Evolutionary conservation across 2,329 filamentous ascomycete genomes (phyloP).

Genomic region (Botrytis fragariae): DNA sequence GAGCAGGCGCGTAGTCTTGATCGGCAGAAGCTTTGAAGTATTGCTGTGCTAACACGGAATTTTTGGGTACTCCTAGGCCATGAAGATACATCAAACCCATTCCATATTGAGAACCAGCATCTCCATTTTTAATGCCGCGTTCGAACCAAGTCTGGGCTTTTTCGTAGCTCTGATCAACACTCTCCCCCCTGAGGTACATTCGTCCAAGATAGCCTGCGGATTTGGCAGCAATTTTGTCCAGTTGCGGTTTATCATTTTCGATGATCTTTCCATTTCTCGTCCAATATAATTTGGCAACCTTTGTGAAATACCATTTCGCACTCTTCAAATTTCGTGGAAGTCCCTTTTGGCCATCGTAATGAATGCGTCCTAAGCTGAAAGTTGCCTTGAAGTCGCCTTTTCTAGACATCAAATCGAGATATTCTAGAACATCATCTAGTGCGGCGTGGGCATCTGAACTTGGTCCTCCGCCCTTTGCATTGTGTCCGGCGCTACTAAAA

Average conservation of each 20-base stretch:
- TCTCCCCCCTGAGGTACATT: slow-evolving; percentile 71
- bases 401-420: slow-evolving; percentile 69
- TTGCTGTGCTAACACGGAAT: slow-evolving; percentile 59
- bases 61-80: slow-evolving; percentile 61
- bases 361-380: slow-evolving; percentile 64
- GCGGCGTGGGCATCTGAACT: slow-evolving; percentile 81
- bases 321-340: slow-evolving; percentile 59
- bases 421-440: slow-evolving; percentile 92
- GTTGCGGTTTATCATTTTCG: slow-evolving; percentile 51
- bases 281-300: slow-evolving; percentile 68
- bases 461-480: slow-evolving; percentile 70
- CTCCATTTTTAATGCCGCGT: slow-evolving; percentile 60
- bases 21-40: slow-evolving; percentile 67
- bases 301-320: slow-evolving; percentile 66
- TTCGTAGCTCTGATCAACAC: slow-evolving; percentile 62
- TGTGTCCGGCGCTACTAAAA: slow-evolving; percentile 78
- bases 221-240: slow-evolving; percentile 65
- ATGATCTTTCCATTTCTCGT: slow-evolving; percentile 60
- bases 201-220: slow-evolving; percentile 68
- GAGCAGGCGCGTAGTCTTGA: slow-evolving; percentile 63
- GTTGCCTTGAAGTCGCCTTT: slow-evolving; percentile 72
- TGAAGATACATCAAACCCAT: slow-evolving; percentile 69
- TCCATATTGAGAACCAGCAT: slow-evolving; percentile 66
- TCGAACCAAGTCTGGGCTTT: slow-evolving; percentile 67
- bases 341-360: slow-evolving; percentile 66